Evolutionary conservation across 495 filamentous ascomycete genomes (phyloP), one percentile per base, ranked within the genome.

Genomic region (Rostrohypoxylon terebratum): DNA sequence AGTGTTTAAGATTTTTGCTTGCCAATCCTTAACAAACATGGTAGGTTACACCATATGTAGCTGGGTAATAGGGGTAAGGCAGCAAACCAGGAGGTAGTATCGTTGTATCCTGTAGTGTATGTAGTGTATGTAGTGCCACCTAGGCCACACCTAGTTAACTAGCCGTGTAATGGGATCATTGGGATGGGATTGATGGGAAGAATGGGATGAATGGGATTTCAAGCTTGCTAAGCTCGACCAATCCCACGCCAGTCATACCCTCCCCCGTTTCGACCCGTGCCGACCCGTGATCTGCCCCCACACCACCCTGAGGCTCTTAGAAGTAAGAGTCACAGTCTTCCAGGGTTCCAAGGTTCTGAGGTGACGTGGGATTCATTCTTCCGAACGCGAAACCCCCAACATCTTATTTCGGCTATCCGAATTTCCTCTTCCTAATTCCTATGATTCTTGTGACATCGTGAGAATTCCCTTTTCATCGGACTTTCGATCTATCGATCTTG

Each of bases 231-330:
- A 54, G 23, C 14, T 31, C 25, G 4, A 14, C 51, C 51, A 55
- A 55, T 55, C 51, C 51, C 51, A 55, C 51, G 28, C 18, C 31
- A 36, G 34, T 36, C 14, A 36, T 18, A 55, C 25, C 31, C 28
- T 55, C 51, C 51, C 31, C 51, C 31, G 28, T 55, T 31, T 55
- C 51, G 51, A 55, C 14, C 28, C 51, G 51, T 55, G 28, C 51
- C 31, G 51, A 55, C 51, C 51, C 51, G 51, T 55, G 51, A 55
- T 55, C 51, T 28, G 31, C 51, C 51, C 51, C 51, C 51, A 55
- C 51, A 55, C 51, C 51, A 55, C 51, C 51, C 51, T 55, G 51
- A 55, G 51, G 51, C 51, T 55, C 51, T 55, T 36, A 34, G 50
- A 36, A 36, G 14, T 34, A 55, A 45, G 42, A 45, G 42, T 45